Percentiles rank a stretch among this genome's conserved stretches.
These are phyloP conservation scores for Phytophthora boehmeriae DNA, from an alignment of 352 stramenopile species.

Conservation along the genomic window DNA sequence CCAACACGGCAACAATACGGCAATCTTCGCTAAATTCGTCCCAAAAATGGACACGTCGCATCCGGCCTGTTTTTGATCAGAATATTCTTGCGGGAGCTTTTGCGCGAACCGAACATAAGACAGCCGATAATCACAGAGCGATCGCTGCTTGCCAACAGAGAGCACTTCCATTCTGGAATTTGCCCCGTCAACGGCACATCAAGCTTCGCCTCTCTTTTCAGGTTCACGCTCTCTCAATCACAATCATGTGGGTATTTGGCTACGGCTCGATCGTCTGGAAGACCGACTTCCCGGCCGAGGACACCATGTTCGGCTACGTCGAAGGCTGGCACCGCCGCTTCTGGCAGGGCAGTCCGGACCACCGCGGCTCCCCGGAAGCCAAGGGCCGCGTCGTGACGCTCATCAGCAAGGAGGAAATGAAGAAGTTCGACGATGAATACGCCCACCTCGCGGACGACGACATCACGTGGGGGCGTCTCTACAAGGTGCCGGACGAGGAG, in stretches of 20 bases:
- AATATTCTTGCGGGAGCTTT: conserved; percentile 4
- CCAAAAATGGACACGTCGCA: background rate
- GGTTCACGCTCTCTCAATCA: background rate
- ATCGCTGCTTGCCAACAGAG: background rate
- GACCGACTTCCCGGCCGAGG: conserved; percentile 69
- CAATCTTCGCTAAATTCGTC: background rate
- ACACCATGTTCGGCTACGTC: conserved; percentile 78
- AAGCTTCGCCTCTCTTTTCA: background rate
- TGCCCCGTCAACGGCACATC: conserved; percentile 16
- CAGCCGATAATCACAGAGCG: conserved; percentile 20
- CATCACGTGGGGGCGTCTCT: conserved; percentile 87
- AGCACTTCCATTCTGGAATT: conserved; percentile 40
- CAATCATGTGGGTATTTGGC: conserved; percentile 84
- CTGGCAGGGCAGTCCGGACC: conserved; percentile 89
- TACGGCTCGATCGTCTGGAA: conserved; percentile 88
- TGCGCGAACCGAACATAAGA: conserved; percentile 17
- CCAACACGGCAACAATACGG: background rate
- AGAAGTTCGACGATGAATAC: conserved; percentile 74
- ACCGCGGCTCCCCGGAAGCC: conserved; percentile 77
- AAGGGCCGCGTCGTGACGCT: conserved; percentile 88
- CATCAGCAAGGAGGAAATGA: conserved; percentile 79
- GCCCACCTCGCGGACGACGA: conserved; percentile 63
- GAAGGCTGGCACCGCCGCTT: conserved; percentile 88
- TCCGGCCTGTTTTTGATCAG: background rate
- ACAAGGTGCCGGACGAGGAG: conserved; percentile 83